Percentiles rank a stretch among this genome's conserved stretches.
phyloP scores from a whole-genome alignment of 352 stramenopile genomes.

The Phytophthora idaei region DNA sequence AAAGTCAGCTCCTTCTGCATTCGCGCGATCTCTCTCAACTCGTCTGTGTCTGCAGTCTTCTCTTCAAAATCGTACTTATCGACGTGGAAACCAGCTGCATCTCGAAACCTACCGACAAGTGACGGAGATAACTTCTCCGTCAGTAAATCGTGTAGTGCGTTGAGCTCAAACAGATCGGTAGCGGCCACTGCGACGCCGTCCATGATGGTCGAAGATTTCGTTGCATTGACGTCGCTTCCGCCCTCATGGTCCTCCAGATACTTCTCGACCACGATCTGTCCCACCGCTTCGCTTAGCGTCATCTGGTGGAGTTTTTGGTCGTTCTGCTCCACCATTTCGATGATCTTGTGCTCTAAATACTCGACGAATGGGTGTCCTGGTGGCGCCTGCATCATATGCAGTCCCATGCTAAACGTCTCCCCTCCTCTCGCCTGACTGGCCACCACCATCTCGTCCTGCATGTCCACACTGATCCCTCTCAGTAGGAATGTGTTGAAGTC shows the following conservation, averaged over 20 bases:
- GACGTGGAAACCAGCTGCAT: conserved; percentile 23
- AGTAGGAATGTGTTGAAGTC: conserved; percentile 48
- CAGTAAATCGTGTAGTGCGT: conserved; percentile 30
- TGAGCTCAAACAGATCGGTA: conserved; percentile 30
- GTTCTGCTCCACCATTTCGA: conserved; percentile 27
- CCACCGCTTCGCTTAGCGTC: conserved; percentile 36
- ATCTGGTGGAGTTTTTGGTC: conserved; percentile 33
- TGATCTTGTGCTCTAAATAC: conserved; percentile 35
- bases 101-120: conserved; percentile 11
- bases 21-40: conserved; percentile 15
- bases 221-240: not conserved
- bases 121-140: conserved; percentile 7
- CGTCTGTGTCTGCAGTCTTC: conserved; percentile 15
- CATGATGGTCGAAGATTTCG: conserved; percentile 10
- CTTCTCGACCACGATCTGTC: conserved; percentile 35
- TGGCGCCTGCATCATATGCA: conserved; percentile 43
- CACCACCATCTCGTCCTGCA: conserved; percentile 27
- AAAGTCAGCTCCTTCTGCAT: conserved; percentile 30
- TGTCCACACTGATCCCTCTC: conserved; percentile 16
- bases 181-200: conserved; percentile 29
- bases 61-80: conserved; percentile 21
- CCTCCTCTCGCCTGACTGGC: conserved; percentile 20
- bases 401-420: conserved; percentile 27
- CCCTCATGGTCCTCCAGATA: conserved; percentile 17
- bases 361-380: conserved; percentile 35